phyloP scores from a whole-genome alignment of 1,139 yeast species.

The Diutina neorugosa region DNA sequence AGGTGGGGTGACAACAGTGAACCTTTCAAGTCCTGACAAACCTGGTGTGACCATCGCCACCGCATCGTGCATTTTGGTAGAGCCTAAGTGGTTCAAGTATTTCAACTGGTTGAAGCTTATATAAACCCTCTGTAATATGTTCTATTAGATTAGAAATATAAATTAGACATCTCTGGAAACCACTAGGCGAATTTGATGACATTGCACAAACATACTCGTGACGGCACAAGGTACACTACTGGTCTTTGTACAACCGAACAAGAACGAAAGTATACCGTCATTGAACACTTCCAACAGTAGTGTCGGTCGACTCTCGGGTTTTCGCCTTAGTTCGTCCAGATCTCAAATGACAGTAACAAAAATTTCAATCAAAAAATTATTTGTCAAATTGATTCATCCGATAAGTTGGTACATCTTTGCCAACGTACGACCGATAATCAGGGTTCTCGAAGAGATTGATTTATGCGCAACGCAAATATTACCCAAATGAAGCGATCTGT shows the following conservation, averaged over 20 bases:
- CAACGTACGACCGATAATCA: neutral
- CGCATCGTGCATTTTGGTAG: slow-evolving; percentile 56
- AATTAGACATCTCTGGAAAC: too few relatives aligned
- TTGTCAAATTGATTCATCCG: too few relatives aligned
- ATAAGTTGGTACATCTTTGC: neutral
- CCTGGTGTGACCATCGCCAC: slow-evolving; percentile 25
- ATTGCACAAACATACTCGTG: too few relatives aligned
- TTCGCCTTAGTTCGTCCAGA: too few relatives aligned
- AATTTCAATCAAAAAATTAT: too few relatives aligned
- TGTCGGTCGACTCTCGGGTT: too few relatives aligned
- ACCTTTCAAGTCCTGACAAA: slow-evolving; percentile 14
- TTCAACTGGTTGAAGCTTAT: slow-evolving; percentile 41
- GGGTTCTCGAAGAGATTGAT: neutral
- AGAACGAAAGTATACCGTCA: too few relatives aligned
- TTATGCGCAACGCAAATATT: neutral
- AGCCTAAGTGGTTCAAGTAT: slow-evolving; percentile 72
- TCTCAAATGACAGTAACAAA: too few relatives aligned
- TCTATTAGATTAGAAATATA: neutral
- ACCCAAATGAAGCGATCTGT: neutral
- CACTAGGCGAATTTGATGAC: too few relatives aligned
- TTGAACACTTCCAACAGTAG: too few relatives aligned
- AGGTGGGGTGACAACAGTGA: slow-evolving; percentile 46
- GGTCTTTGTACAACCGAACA: too few relatives aligned
- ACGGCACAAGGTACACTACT: too few relatives aligned
- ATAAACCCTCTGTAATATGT: neutral